These are phyloP conservation scores for Polytrichum formosum DNA, from an alignment of 225 moss, liverwort and hornwort genomes.

Conservation along the genomic window DNA sequence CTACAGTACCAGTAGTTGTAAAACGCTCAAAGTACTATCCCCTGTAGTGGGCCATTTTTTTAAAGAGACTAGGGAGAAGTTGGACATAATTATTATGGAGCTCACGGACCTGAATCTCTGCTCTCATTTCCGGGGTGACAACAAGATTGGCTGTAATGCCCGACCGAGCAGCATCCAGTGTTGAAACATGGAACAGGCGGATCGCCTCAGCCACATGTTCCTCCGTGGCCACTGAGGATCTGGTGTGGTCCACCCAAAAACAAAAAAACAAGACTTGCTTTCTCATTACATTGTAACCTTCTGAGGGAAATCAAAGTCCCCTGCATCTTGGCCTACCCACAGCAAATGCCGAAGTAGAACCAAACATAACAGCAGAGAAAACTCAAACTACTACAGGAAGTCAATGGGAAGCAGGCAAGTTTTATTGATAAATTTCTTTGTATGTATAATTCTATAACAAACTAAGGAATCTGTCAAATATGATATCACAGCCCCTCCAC, in stretches of 20 bases:
- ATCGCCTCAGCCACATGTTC: slow-evolving; percentile 87
- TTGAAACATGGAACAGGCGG: slow-evolving; percentile 85
- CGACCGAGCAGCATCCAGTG: slow-evolving; percentile 84
- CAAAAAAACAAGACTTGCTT: not conserved
- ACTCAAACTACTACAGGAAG: no score
- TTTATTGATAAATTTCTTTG: no score
- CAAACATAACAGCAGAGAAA: no score
- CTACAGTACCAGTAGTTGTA: no score
- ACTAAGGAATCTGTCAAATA: not conserved
- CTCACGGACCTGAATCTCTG: slow-evolving; percentile 77
- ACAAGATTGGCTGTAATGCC: slow-evolving; percentile 74
- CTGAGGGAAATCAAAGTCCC: not conserved
- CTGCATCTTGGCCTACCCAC: no score
- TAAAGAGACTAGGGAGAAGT: no score
- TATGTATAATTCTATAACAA: no score
- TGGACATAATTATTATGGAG: no score
- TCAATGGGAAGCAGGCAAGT: no score
- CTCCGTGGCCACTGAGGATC: slow-evolving; percentile 85
- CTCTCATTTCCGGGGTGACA: slow-evolving; percentile 83
- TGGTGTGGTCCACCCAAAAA: slow-evolving; percentile 21
- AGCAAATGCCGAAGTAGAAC: no score
- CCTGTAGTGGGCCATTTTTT: no score
- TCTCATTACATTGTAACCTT: not conserved
- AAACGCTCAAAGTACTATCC: no score
- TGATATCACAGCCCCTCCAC: not conserved